A percentile compares a stretch with the other conserved stretches of the same genome.
Conservation (phyloP, 768 basidiomycete species). For the Termitomyces sp. region DNA sequence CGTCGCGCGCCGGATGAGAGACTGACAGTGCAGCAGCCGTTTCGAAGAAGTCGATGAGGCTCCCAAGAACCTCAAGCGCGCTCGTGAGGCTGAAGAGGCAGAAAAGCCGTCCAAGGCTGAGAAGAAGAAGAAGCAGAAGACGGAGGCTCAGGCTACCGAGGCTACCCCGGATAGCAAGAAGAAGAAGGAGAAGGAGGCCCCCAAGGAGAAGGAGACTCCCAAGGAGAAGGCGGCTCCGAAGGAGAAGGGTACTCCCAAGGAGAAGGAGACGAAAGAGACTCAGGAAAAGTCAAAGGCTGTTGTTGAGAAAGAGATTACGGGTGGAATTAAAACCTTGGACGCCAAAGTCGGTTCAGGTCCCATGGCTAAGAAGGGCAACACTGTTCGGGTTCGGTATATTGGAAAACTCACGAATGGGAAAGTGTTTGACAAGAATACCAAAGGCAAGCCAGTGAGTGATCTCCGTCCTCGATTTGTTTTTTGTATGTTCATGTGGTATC, state of each 20-base stretch:
- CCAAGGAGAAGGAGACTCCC: constrained; percentile 23
- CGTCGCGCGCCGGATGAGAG: background rate
- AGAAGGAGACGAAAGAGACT: constrained; percentile 7
- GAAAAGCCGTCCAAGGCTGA: constrained; percentile 45
- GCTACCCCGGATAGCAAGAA: constrained; percentile 32
- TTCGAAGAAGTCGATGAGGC: constrained; percentile 66
- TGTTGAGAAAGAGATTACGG: constrained; percentile 46
- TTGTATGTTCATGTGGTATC: constrained; percentile 4
- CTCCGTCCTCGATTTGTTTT: background rate
- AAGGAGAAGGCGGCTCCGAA: background rate
- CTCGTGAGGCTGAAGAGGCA: constrained; percentile 54
- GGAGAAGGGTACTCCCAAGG: constrained; percentile 19
- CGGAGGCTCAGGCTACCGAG: constrained; percentile 32
- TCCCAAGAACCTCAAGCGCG: constrained; percentile 57
- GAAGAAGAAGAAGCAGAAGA: constrained; percentile 80
- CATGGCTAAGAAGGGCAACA: constrained; percentile 80
- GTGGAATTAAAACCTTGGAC: constrained; percentile 77
- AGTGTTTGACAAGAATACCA: constrained; percentile 75
- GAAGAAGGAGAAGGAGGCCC: constrained; percentile 27
- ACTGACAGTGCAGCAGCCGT: constrained; percentile 36
- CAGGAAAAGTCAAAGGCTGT: constrained; percentile 20
- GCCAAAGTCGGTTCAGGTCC: constrained; percentile 78
- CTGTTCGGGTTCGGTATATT: constrained; percentile 84
- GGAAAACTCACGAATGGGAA: constrained; percentile 80
- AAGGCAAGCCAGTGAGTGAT: constrained; percentile 75